Conservation (phyloP, 257 asterid genomes). For the Forsythia suspensa region DNA sequence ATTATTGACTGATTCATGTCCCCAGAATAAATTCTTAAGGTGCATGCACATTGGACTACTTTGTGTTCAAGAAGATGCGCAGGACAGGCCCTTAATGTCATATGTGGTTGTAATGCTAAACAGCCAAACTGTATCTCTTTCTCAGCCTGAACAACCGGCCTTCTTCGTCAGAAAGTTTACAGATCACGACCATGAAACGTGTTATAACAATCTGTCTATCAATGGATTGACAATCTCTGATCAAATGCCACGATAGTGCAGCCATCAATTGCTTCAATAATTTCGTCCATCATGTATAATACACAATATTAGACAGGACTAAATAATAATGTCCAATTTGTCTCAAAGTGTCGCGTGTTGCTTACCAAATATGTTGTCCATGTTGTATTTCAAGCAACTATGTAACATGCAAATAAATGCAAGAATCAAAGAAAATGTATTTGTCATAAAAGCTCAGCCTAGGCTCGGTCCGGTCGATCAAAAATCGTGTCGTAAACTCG, state of each 20-base stretch:
- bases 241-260: constrained; percentile 11
- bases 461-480: too few relatives aligned
- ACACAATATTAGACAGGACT: too few relatives aligned
- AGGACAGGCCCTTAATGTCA: constrained; percentile 32
- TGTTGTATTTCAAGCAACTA: too few relatives aligned
- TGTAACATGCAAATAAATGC: too few relatives aligned
- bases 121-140: background rate
- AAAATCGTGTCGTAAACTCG: too few relatives aligned
- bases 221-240: constrained; percentile 14
- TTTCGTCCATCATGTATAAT: too few relatives aligned
- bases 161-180: background rate
- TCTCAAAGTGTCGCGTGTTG: too few relatives aligned
- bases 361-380: too few relatives aligned
- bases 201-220: background rate
- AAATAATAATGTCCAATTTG: too few relatives aligned
- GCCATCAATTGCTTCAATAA: too few relatives aligned
- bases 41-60: background rate
- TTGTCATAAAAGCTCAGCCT: too few relatives aligned
- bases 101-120: constrained; percentile 30
- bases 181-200: background rate
- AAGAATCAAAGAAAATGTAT: too few relatives aligned
- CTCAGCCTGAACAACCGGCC: constrained; percentile 19
- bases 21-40: constrained; percentile 10
- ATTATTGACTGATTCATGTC: constrained; percentile 3
- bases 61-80: constrained; percentile 31